Conservation (phyloP, 2,329 filamentous ascomycete genomes). For the Coccinonectria pachysandricola region DNA sequence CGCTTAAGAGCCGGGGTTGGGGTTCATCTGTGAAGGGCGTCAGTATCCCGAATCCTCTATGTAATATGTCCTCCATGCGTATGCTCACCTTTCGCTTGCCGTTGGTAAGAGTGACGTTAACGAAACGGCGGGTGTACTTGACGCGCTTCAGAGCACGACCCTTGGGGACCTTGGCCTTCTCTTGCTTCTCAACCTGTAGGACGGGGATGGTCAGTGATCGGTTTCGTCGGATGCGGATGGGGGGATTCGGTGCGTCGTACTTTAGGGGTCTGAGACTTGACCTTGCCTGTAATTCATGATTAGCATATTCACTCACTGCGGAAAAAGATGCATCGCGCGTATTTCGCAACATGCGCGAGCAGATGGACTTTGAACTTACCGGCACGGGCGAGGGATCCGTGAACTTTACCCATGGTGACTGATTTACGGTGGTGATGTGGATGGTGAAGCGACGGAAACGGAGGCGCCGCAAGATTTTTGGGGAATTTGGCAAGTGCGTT, state of each 20-base stretch:
- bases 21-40: constrained; percentile 61
- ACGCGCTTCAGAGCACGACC: constrained; percentile 96
- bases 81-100: constrained; percentile 89
- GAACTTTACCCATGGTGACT: constrained; percentile 78
- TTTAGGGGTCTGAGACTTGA: constrained; percentile 94
- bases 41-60: constrained; percentile 9
- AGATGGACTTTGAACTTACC: constrained; percentile 30
- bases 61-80: constrained; percentile 2
- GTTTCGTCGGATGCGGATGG: constrained; percentile 12
- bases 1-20: constrained; percentile 64
- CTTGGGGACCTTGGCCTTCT: constrained; percentile 97
- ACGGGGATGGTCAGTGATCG: constrained; percentile 21
- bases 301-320: no score
- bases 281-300: constrained; percentile 66
- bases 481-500: constrained; percentile 28
- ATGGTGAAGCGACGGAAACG: constrained; percentile 22
- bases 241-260: constrained; percentile 39
- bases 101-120: constrained; percentile 94
- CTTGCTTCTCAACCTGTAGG: constrained; percentile 68
- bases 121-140: constrained; percentile 93
- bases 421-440: constrained; percentile 28
- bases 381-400: constrained; percentile 88
- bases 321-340: constrained; percentile 3
- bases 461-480: constrained; percentile 22
- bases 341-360: no score